Evolutionary conservation across 306 rosid genomes (phyloP).

Genomic region (Oxytropis ochrocephala): DNA sequence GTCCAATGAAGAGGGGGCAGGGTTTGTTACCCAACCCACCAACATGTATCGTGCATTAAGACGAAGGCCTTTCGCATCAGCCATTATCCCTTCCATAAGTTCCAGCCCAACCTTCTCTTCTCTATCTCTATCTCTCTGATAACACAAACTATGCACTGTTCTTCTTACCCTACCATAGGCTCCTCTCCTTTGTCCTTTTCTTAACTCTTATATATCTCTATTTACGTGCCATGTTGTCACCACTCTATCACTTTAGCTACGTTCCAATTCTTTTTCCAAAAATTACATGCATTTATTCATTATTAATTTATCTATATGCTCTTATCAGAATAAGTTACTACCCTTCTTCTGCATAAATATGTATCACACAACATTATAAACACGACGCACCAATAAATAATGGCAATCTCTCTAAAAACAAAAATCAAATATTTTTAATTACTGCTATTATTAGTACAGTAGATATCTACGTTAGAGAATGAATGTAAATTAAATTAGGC

Average conservation of each 20-base stretch:
- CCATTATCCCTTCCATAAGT: conserved; percentile 37
- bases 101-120: conserved; percentile 17
- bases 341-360: neutral
- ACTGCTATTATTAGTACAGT: too few relatives aligned
- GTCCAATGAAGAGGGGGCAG: conserved; percentile 93
- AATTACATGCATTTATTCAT: conserved; percentile 19
- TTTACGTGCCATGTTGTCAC: conserved; percentile 21
- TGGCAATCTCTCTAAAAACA: neutral
- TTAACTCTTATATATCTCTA: conserved; percentile 7
- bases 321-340: too few relatives aligned
- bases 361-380: neutral
- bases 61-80: conserved; percentile 72
- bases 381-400: neutral
- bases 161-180: conserved; percentile 42
- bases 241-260: conserved; percentile 11
- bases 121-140: neutral
- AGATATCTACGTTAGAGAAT: too few relatives aligned
- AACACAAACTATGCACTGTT: conserved; percentile 21
- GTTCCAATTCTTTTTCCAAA: conserved; percentile 16
- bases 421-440: neutral
- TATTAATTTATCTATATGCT: neutral
- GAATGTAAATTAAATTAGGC: too few relatives aligned
- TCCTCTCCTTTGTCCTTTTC: conserved; percentile 42
- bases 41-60: conserved; percentile 89
- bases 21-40: conserved; percentile 98